Evolutionary conservation across 1,139 yeast species (phyloP).

Genomic region (Debaryomyces udenii): DNA sequence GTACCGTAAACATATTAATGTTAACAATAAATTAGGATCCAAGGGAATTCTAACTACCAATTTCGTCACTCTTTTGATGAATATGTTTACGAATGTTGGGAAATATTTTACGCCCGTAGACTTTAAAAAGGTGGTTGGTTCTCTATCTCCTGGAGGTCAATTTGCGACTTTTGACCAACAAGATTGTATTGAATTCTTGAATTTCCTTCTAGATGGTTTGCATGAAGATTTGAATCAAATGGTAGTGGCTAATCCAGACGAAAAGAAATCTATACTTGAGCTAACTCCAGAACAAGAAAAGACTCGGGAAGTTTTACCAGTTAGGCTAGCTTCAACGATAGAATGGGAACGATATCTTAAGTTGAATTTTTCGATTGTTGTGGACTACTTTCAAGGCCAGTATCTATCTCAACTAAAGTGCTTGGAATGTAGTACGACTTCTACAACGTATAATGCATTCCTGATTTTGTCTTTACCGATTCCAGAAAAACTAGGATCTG

Average conservation of each 20-base stretch:
- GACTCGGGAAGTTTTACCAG: slow-evolving; percentile 71
- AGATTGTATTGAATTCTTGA: slow-evolving; percentile 90
- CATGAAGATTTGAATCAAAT: slow-evolving; percentile 87
- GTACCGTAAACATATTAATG: slow-evolving; percentile 73
- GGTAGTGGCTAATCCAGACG: slow-evolving; percentile 33
- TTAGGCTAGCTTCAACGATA: slow-evolving; percentile 83
- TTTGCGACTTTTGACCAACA: slow-evolving; percentile 85
- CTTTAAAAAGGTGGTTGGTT: slow-evolving; percentile 67
- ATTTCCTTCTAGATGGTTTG: slow-evolving; percentile 78
- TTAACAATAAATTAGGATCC: slow-evolving; percentile 77
- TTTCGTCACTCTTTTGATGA: slow-evolving; percentile 66
- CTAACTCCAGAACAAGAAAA: slow-evolving; percentile 77
- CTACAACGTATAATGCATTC: slow-evolving; percentile 86
- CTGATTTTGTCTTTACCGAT: slow-evolving; percentile 77
- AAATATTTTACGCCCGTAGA: slow-evolving; percentile 56
- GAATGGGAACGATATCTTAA: slow-evolving; percentile 94
- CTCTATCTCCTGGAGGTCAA: slow-evolving; percentile 60
- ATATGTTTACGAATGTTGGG: slow-evolving; percentile 56
- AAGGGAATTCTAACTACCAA: slow-evolving; percentile 78
- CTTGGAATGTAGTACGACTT: slow-evolving; percentile 71
- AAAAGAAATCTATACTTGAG: slow-evolving; percentile 44
- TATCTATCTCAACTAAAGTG: slow-evolving; percentile 81
- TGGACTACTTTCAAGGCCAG: slow-evolving; percentile 90
- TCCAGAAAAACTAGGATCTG: slow-evolving; percentile 42
- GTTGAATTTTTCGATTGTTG: slow-evolving; percentile 81